phyloP scores from a whole-genome alignment of 495 filamentous ascomycete species.

The Talaromyces nanjingensis region DNA sequence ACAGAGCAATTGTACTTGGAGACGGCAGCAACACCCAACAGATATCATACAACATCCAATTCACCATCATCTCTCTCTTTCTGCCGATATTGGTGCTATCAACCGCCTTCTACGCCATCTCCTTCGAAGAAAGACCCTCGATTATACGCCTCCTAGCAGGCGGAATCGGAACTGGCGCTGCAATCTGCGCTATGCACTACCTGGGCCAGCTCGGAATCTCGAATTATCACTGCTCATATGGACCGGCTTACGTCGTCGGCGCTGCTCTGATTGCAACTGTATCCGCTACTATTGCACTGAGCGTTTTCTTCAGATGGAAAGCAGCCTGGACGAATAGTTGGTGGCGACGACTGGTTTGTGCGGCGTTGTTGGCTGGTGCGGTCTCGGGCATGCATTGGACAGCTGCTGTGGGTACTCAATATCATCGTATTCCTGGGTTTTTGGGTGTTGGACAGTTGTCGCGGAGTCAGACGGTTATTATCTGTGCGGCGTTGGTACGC shows the following conservation, averaged over 20 bases:
- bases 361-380: conserved; percentile 58
- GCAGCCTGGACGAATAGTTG: conserved; percentile 72
- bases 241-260: conserved; percentile 51
- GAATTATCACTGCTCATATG: conserved; percentile 64
- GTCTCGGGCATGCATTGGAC: conserved; percentile 90
- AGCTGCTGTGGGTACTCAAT: conserved; percentile 63
- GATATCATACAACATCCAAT: conserved; percentile 64
- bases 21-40: conserved; percentile 54
- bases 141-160: conserved; percentile 52
- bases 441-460: conserved; percentile 31
- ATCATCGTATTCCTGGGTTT: conserved; percentile 35
- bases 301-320: conserved; percentile 70
- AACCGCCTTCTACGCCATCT: conserved; percentile 61
- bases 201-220: conserved; percentile 73
- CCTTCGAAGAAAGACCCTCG: conserved; percentile 46
- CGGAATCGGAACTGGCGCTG: conserved; percentile 60
- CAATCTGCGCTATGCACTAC: conserved; percentile 88
- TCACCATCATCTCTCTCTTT: conserved; percentile 73
- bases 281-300: conserved; percentile 59
- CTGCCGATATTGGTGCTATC: conserved; percentile 70
- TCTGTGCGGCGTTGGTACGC: conserved; percentile 58
- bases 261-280: conserved; percentile 64
- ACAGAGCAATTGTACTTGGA: conserved; percentile 66
- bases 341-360: conserved; percentile 65
- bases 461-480: conserved; percentile 52